Evolutionary conservation across 2,329 filamentous ascomycete species (phyloP).

Genomic region (Dendrostoma leiphaemia): DNA sequence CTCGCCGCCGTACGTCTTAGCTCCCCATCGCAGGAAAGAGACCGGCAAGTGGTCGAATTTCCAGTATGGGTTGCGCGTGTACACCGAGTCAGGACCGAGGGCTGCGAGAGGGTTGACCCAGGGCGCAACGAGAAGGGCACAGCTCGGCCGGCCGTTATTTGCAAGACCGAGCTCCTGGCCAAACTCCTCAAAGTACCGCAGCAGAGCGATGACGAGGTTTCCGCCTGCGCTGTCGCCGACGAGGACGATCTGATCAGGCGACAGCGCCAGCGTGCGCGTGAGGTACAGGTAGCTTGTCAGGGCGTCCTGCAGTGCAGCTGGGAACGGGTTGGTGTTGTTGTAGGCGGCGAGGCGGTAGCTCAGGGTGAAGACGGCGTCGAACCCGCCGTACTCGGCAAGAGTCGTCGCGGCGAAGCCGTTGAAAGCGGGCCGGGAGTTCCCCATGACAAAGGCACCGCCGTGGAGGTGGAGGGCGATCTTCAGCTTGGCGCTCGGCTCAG

Average conservation of each 20-base stretch:
- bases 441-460: constrained; percentile 6
- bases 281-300: constrained; percentile 38
- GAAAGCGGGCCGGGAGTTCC: neutral
- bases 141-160: constrained; percentile 33
- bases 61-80: constrained; percentile 18
- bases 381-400: constrained; percentile 25
- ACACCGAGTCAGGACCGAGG: constrained; percentile 18
- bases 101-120: constrained; percentile 19
- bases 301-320: constrained; percentile 44
- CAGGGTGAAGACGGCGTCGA: constrained; percentile 36
- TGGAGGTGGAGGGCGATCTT: neutral
- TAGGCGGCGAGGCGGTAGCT: constrained; percentile 45
- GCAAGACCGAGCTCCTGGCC: too few species aligned
- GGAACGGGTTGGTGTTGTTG: constrained; percentile 36
- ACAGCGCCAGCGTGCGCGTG: constrained; percentile 34
- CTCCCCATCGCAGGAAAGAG: constrained; percentile 39
- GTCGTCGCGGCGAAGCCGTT: neutral
- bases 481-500: neutral
- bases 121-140: constrained; percentile 33
- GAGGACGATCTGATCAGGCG: constrained; percentile 36
- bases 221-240: constrained; percentile 46
- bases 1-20: constrained; percentile 26
- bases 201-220: constrained; percentile 38
- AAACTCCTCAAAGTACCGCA: constrained; percentile 44
- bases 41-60: constrained; percentile 33